phyloP scores from a whole-genome alignment of 768 basidiomycete species.

The Boletus rubescentipes region DNA sequence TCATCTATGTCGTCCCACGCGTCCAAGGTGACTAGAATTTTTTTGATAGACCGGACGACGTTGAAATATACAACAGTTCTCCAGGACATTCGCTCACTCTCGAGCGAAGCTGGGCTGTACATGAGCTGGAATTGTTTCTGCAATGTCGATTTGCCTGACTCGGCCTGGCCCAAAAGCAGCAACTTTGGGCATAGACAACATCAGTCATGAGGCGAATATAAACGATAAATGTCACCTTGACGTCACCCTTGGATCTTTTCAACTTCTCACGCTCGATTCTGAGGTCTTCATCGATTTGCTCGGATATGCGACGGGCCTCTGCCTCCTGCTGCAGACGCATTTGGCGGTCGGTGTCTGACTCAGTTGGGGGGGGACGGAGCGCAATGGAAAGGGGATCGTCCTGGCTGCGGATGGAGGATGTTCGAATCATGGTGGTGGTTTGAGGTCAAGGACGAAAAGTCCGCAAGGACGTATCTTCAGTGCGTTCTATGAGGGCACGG shows the following conservation, averaged over 20 bases:
- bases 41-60: conserved; percentile 67
- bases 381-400: conserved; percentile 75
- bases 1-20: conserved; percentile 60
- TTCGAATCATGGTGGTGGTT: conserved; percentile 53
- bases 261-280: conserved; percentile 64
- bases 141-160: conserved; percentile 75
- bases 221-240: conserved; percentile 50
- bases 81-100: conserved; percentile 71
- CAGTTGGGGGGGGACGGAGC: conserved; percentile 60
- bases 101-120: conserved; percentile 70
- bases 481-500: not conserved
- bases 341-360: conserved; percentile 65
- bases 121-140: conserved; percentile 82
- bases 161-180: conserved; percentile 74
- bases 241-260: conserved; percentile 68
- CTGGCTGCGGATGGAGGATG: conserved; percentile 70
- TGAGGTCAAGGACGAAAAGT: conserved; percentile 26
- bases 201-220: conserved; percentile 10
- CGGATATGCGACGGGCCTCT: conserved; percentile 73
- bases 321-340: conserved; percentile 63
- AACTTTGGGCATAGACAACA: conserved; percentile 42
- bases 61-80: conserved; percentile 75
- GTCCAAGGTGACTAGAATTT: conserved; percentile 64
- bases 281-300: conserved; percentile 80
- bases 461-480: not conserved